These are phyloP conservation scores for Adansonia grandidieri DNA, from an alignment of 441 rosid genomes.

Conservation along the genomic window DNA sequence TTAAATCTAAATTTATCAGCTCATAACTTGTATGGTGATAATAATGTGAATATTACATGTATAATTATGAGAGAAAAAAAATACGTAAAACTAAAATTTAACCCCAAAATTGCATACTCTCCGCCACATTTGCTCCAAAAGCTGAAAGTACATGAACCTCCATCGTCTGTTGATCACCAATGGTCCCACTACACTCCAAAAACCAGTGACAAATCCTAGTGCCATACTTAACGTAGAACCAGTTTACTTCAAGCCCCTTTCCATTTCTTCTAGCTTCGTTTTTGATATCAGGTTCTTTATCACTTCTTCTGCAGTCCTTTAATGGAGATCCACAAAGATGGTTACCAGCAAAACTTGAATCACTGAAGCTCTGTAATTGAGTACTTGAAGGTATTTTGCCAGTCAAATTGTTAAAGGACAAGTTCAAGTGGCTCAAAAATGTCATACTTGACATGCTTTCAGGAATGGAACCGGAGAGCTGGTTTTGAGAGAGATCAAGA, in stretches of 20 bases:
- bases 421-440: not conserved
- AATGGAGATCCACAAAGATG: constrained; percentile 5
- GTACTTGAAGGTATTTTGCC: not conserved
- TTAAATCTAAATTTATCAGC: no score
- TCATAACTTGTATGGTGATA: no score
- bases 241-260: not conserved
- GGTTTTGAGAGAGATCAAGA: not conserved
- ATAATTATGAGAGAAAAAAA: no score
- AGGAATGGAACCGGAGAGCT: not conserved
- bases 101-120: not conserved
- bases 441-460: constrained; percentile 7
- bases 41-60: no score
- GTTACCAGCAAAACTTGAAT: not conserved
- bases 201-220: constrained; percentile 32
- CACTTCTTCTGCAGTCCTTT: not conserved
- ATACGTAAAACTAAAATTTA: not conserved
- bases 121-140: not conserved
- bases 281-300: not conserved
- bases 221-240: not conserved
- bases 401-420: constrained; percentile 7
- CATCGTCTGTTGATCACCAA: constrained; percentile 9
- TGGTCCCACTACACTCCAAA: constrained; percentile 25
- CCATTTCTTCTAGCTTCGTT: not conserved
- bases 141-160: not conserved
- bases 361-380: not conserved